These are phyloP conservation scores for Licmophora abbreviata DNA, from an alignment of 108 stramenopile species.

Conservation along the genomic window DNA sequence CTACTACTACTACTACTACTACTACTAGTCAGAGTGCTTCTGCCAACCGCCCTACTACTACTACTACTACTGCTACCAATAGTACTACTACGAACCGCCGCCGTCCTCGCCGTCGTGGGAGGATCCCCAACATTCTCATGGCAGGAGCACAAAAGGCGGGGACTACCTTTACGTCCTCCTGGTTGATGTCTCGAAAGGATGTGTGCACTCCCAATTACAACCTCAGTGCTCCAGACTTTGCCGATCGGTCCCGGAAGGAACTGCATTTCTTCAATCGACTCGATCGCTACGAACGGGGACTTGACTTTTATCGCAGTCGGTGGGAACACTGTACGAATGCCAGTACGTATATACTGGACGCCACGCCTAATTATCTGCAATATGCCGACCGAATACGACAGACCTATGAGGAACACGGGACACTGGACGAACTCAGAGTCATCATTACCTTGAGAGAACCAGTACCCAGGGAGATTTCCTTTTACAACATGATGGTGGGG, in stretches of 20 bases:
- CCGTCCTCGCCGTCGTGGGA: no score
- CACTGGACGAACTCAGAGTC: slow-evolving; percentile 12
- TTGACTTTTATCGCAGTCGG: slow-evolving; percentile 27
- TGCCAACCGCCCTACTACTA: no score
- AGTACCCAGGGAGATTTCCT: slow-evolving; percentile 19
- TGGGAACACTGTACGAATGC: slow-evolving; percentile 12
- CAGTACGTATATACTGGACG: slow-evolving; percentile 16
- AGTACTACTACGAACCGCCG: no score
- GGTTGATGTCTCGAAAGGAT: slow-evolving; percentile 28
- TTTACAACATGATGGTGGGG: no score
- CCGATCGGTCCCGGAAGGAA: slow-evolving; percentile 21
- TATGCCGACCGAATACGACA: slow-evolving; percentile 12
- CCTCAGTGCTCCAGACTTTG: slow-evolving; percentile 13
- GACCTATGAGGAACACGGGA: slow-evolving; percentile 8
- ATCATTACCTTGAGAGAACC: slow-evolving; percentile 32
- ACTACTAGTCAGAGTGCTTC: no score
- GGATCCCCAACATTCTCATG: slow-evolving; percentile 20
- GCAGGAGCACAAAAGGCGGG: slow-evolving; percentile 34
- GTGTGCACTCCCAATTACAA: no score
- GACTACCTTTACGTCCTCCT: slow-evolving; percentile 17
- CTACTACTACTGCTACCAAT: no score
- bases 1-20: no score
- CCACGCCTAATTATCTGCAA: slow-evolving; percentile 19
- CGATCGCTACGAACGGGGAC: slow-evolving; percentile 17
- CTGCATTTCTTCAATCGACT: slow-evolving; percentile 31